Evolutionary conservation across 2,329 filamentous ascomycete genomes (phyloP), one percentile per base, ranked within the genome.

Genomic region (Fusarium sp.): DNA sequence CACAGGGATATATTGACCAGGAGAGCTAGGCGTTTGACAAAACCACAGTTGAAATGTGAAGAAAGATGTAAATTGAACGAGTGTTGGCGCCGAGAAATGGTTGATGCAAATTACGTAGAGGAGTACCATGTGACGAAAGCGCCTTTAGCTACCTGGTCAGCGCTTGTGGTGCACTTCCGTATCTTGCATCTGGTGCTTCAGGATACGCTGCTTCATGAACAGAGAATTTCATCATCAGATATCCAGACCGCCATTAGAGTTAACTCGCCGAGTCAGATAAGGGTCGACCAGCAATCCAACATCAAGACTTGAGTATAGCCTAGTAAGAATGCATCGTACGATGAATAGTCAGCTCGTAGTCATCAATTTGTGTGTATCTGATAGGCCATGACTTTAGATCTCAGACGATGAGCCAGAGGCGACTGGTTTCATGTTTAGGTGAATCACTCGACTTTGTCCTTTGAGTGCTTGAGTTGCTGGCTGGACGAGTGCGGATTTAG

Each of bases 361-460:
- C 55, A 55, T 65, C 29, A 57, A 20, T 51, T 53, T 10, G 30
- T 34, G 58, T 51, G 37, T 53, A 42, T 49, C 44, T 57, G 37
- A 47, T 53, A 53, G 34, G 37, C 18, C 25, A 25, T 20, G 18
- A n/a, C 24, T 29, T 42, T 13, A 7, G 7, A 25, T 65, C 55
- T 65, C 61, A 66, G 67, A 71, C 60, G 60, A 69, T 61, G 63
- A 61, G 56, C 67, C 67, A 57, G 61, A 61, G 60, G 49, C 63
- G 63, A 57, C 53, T 65, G 62, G 74, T 75, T 75, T 76, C 74
- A 75, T 65, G 45, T 75, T 76, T 75, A 74, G 74, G 74, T 72
- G 71, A 75, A 58, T 61, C 61, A 65, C 42, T 61, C 57, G n/a
- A 53, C 30, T 56, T 56, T 58, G 58, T 63, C 57, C 58, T 60